Evolutionary conservation across 2,329 filamentous ascomycete genomes (phyloP), one percentile per base, ranked within the genome.

Genomic region (Scedosporium minutisporum): DNA sequence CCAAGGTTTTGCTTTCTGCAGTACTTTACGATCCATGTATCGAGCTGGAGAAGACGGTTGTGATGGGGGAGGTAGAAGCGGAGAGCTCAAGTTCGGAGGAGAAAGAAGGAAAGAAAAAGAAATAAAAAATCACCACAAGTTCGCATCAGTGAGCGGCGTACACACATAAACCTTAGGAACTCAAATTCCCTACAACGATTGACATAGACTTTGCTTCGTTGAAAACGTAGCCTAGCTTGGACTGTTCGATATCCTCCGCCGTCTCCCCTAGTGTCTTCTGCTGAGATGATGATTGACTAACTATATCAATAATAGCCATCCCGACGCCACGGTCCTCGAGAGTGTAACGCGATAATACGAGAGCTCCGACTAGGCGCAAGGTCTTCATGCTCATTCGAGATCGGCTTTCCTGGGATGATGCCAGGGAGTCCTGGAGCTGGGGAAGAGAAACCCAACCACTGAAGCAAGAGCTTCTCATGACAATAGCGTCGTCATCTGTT

Each of bases 51-150:
- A 44, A 10, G 46, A 4, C 14, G 25, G 10, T 12, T 18, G 23
- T 48, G 58, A 59, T 38, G 61, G 27, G 27, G 42, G 18, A 57
- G 23, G 18, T 42, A 16, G 14, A 42, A 16, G 18, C n/a, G 25
- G 51, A 41, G 27, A 25, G 33, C 33, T 38, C 10, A 3, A 23
- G 38, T 23, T 23, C 41, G 27, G n/a, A 41, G 60, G 18, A 55
- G 29, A 46, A 38, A 57, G 42, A 44, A 58, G 33, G 57, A 23
- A 61, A 61, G 23, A 61, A 63, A 61, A 46, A 14, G 41, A 55
- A 55, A 66, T 63, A 63, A n/a, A 53, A 57, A 59, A 41, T 29
- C 60, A 61, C n/a, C 42, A 61, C 60, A 25, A 12, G 10, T 23
- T 53, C 44, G 2, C 6, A 48, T 48, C 44, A 18, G 44, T 4